Evolutionary conservation across 148 eudicot genomes (phyloP), one percentile per base, ranked within the genome.

Genomic region (Nyssa sinensis): DNA sequence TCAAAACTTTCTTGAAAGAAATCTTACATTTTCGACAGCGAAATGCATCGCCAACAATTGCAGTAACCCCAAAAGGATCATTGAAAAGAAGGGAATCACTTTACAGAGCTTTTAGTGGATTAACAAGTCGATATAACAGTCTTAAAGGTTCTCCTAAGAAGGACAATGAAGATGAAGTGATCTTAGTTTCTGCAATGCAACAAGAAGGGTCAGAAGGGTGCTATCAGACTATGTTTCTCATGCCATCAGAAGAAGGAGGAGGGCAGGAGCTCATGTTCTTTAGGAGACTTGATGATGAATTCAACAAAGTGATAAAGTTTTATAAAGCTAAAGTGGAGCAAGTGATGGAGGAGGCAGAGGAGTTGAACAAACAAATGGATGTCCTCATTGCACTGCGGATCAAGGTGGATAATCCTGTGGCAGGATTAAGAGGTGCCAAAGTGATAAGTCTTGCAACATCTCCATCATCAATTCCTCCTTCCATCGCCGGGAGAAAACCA

Each of bases 101-200:
- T 27, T 72, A 76, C 62, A 76, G 83, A 67, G 65, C 80, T 14
- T 81, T 81, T 39, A 81, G 83, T 44, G 83, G 83, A 34, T 69
- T 81, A n/a, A 76, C 77, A 5, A 72, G 74, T 33, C 60, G 76
- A 47, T 59, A 27, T 61, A 62, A 63, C 62, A 28, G 64, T 17
- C 21, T 25, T 5, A 74, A n/a, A 44, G 21, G 19, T 3, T 51
- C 58, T 3, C 37, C 31, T n/a, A 47, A 31, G 19, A 9, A 33
- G 30, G 23, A 32, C 68, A 35, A 35, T 1, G 80, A 77, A 77
- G 80, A 70, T 29, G 75, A 77, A 39, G 80, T 55, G 39, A 77
- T 77, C 24, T 21, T 77, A 24, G 64, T 71, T 23, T 28, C n/a
- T 28, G 33, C 53, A 19, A 24, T 47, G 6, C 30, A 32, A 23